Percentiles rank a stretch among this genome's conserved stretches.
These are phyloP conservation scores for Zygosaccharomyces pseudobailii DNA, from an alignment of 1,139 yeast genomes.

Conservation along the genomic window DNA sequence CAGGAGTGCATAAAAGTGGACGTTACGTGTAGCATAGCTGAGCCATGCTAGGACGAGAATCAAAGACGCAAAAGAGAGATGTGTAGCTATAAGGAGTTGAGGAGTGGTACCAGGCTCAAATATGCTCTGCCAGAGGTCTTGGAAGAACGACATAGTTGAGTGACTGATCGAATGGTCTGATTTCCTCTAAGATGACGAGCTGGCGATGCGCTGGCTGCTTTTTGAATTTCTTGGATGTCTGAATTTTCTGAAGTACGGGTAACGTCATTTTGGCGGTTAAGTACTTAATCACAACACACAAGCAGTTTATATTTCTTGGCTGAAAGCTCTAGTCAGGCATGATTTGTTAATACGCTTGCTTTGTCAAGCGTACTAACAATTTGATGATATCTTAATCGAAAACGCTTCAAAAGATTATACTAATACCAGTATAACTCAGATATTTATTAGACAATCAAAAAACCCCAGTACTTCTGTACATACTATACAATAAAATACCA, in stretches of 20 bases:
- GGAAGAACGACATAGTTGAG: conserved; percentile 40
- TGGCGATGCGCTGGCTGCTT: background rate
- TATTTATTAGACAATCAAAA: too few species aligned
- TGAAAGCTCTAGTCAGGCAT: too few species aligned
- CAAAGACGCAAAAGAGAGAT: conserved; percentile 57
- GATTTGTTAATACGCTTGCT: too few species aligned
- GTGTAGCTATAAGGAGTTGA: conserved; percentile 76
- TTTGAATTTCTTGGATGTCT: background rate
- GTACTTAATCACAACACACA: too few species aligned
- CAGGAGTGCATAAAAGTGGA: conserved; percentile 73
- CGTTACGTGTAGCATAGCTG: conserved; percentile 57
- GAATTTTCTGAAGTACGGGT: background rate
- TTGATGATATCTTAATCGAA: too few species aligned
- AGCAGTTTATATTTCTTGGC: too few species aligned
- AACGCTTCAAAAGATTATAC: too few species aligned
- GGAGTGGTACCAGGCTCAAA: conserved; percentile 96
- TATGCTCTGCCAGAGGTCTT: conserved; percentile 82
- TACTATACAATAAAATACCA: background rate
- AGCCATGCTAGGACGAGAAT: conserved; percentile 50
- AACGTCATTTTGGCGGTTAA: background rate
- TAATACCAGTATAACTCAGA: too few species aligned
- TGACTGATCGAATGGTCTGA: background rate
- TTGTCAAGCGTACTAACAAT: too few species aligned
- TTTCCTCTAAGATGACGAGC: background rate
- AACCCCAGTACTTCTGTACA: background rate